These are phyloP conservation scores for Umbelopsis sp. DNA, from an alignment of 371 early-diverging fungal genomes.

Conservation along the genomic window DNA sequence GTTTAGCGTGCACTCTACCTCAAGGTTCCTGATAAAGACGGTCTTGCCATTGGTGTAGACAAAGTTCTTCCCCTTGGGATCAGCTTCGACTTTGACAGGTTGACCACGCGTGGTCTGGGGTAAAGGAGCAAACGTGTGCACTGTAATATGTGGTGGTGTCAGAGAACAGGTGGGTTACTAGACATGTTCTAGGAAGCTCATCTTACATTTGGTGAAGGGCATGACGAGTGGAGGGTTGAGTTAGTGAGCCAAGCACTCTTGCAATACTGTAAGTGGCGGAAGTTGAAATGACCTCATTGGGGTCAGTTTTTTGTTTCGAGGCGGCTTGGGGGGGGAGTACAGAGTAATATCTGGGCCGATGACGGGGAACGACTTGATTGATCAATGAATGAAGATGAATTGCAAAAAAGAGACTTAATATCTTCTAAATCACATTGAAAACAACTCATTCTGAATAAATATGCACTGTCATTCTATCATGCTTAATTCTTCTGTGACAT, in stretches of 20 bases:
- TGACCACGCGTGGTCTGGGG: constrained; percentile 86
- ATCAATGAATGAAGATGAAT: no score
- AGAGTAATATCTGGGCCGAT: neutral
- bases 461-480: no score
- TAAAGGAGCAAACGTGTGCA: constrained; percentile 73
- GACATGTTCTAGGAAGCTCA: neutral
- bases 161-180: neutral
- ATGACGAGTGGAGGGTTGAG: constrained; percentile 8
- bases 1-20: constrained; percentile 46
- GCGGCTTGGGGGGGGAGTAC: neutral
- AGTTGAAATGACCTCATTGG: constrained; percentile 9
- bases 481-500: neutral
- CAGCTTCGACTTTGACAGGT: constrained; percentile 77
- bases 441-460: no score
- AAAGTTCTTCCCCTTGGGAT: constrained; percentile 87
- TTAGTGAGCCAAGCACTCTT: neutral
- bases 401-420: no score
- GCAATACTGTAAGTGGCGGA: neutral
- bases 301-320: neutral
- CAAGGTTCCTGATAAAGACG: constrained; percentile 85
- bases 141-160: constrained; percentile 30
- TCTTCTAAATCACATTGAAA: no score
- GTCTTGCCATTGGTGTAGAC: constrained; percentile 91
- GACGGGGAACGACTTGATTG: neutral
- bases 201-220: constrained; percentile 22